phyloP scores from a whole-genome alignment of 2,329 filamentous ascomycete genomes.

The Tolypocladium endophyticum region DNA sequence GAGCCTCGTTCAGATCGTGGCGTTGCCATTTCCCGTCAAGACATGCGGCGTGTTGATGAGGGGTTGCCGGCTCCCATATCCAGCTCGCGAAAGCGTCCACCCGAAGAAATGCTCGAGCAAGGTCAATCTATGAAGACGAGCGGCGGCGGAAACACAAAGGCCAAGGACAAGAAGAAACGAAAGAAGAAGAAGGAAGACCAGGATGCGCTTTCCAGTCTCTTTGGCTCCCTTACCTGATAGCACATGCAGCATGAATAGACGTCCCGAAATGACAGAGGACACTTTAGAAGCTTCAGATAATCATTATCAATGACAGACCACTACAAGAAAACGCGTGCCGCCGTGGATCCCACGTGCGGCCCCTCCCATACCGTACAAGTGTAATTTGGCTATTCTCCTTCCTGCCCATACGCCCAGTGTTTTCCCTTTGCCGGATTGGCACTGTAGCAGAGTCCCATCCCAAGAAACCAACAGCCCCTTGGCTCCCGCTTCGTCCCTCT shows the following conservation, averaged over 20 bases:
- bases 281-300: conserved; percentile 2
- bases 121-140: conserved; percentile 2
- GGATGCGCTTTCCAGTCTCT: conserved; percentile 66
- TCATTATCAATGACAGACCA: conserved; percentile 9
- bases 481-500: conserved; percentile 4
- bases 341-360: conserved; percentile 2
- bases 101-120: background rate
- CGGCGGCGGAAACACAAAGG: conserved; percentile 8
- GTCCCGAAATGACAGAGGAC: background rate
- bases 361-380: conserved; percentile 15
- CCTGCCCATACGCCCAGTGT: conserved; percentile 14
- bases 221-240: conserved; percentile 38
- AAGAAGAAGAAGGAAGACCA: conserved; percentile 46
- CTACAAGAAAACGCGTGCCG: background rate
- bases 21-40: conserved; percentile 16
- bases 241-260: background rate
- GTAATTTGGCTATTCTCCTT: conserved; percentile 13
- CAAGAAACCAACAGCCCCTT: background rate
- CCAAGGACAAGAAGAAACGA: conserved; percentile 29
- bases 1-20: conserved; percentile 12
- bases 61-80: background rate
- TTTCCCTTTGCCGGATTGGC: background rate
- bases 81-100: background rate
- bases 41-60: conserved; percentile 1
- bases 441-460: conserved; percentile 1